Evolutionary conservation across 495 filamentous ascomycete species (phyloP), one percentile per base, ranked within the genome.

Genomic region (Symbiotaphrina buchneri): DNA sequence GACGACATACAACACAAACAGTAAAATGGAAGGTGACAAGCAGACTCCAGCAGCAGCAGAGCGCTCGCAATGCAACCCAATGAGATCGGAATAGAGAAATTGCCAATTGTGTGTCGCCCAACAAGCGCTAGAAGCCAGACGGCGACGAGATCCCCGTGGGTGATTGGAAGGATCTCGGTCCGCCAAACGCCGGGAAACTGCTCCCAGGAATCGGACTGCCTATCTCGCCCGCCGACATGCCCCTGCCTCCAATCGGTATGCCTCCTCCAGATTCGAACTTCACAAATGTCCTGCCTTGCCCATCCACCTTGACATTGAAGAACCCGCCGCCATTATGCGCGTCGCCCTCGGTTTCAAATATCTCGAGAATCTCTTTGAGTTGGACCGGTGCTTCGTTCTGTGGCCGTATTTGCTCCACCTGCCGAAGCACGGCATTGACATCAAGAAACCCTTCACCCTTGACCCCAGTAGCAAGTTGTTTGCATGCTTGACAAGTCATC

Each of bases 271-370:
- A 50, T 33, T 75, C 67, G 45, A 68, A 76, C 34, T 65, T 68
- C 39, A 91, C 73, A 24, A 63, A 54, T 20, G 51, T 54, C 18
- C 54, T 52, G 6, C 43, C 53, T 16, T 51, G 44, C 0, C 49
- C 60, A 25, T 66, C 59, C 24, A 61, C 59, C 29, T 57, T 57
- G 34, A 74, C 56, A 16, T 60, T 63, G 46, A 95, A 91, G 25
- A 59, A 71, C 13, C 87, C 87, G 31, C 87, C 87, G 31, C 87
- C 87, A 39, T 95, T 95, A 29, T 74, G 65, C 0, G 56, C 44
- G 41, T 78, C 90, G 35, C 87, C 87, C 45, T 87, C 74, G 1
- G 84, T 90, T 38, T 94, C 84, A 48, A 77, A 85, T 34, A 91
- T 79, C 28, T 80, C 74, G n/a, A 82, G 58, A 48, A 97, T 59